Base-by-base conservation (phyloP, 2,329 filamentous ascomycete genomes). In the Claviceps monticola region DNA sequence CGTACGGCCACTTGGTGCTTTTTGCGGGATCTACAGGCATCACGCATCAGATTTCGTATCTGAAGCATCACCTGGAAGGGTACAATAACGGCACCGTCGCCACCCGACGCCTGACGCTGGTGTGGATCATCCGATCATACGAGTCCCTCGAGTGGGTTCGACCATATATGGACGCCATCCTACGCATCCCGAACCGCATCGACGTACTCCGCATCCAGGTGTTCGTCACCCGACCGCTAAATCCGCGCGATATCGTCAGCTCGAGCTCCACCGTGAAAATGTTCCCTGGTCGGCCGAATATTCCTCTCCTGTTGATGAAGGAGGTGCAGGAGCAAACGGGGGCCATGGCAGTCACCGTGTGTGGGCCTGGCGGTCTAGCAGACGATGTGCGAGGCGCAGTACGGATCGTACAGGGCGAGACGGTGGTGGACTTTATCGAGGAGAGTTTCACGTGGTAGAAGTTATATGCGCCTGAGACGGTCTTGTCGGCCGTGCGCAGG, bases 11-110 rank as follows among this genome's bases (percentile, higher is more conserved):
- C 44, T 82, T 84, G 45, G 79, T 98, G 56, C 83, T 98, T 52
- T 89, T 96, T 63, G 90, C 91, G 13, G 90, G 89, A 52, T 88
- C 91, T 53, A 89, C 93, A 5, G 93, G 93, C 56, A 97, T 98
- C 68, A 95, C 91, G 1, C 91, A 97, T 66, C 89, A 95, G 65
- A 80, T 97, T 34, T 87, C 89, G 37, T 95, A 94, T 66, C 78
- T 96, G 8, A 83, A 82, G 51, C 84, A 93, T 49, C 73, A 91
- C 4, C 76, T 91, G 53, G 71, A 81, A 51, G 84, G 84, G 4
- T 84, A 78, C 66, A 79, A 80, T 51, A 72, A 79, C 1, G 79
- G 81, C 54, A 89, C 82, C 1, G 82, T 89, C 39, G 89, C 91
- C 4, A 88, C 88, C 3, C 83, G 89, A 49, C 82, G 84, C 42